Base-by-base conservation (phyloP, 2,329 filamentous ascomycete species). In the Calonectria hawksworthii region DNA sequence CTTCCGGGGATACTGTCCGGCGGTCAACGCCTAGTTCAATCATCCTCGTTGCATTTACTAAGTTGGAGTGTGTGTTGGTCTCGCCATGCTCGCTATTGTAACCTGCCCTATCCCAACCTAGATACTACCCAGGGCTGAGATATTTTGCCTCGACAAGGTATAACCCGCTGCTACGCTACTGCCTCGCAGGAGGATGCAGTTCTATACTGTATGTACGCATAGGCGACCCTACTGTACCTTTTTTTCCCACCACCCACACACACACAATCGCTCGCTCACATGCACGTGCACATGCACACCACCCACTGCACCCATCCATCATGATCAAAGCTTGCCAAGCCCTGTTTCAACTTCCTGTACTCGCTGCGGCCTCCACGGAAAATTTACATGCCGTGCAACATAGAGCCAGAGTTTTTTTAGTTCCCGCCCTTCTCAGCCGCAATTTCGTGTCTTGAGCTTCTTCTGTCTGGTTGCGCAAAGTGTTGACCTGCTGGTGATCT, bases 341-440 rank as follows among this genome's bases (percentile, higher is more conserved):
- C 71, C 47, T 73, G 71, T 73, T 73, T 73, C 71, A 73, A 65
- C 66, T 59, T 38, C 21, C 34, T 66, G 38, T 69, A 50, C 68
- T 44, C 5, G 34, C 34, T 47, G 65, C 38, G 66, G 47, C 47
- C n/a, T 16, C 30, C 50, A 66, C 50, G 56, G 56, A 63, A 63
- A 65, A 66, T 68, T 50, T 34, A 70, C 64, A 59, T 66, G 50
- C 71, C 71, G 71, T 59, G 28, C 30, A 11, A 65, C 32, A 36
- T 66, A 47, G 36, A 68, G 36, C 26, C 47, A 64, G 47, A 34
- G 47, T 51, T 30, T 56, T 63, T 21, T 65, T 47, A 30, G 44
- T 34, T 65, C 61, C 41, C 41, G 61, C 44, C n/a, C 26, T 30
- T 70, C 56, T 52, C 34, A 71, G 68, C 61, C 47, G 47, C 63